A percentile compares a stretch with the other conserved stretches of the same genome.
Conservation (phyloP, 2,329 filamentous ascomycete genomes). For the Fusarium xyrophilum region DNA sequence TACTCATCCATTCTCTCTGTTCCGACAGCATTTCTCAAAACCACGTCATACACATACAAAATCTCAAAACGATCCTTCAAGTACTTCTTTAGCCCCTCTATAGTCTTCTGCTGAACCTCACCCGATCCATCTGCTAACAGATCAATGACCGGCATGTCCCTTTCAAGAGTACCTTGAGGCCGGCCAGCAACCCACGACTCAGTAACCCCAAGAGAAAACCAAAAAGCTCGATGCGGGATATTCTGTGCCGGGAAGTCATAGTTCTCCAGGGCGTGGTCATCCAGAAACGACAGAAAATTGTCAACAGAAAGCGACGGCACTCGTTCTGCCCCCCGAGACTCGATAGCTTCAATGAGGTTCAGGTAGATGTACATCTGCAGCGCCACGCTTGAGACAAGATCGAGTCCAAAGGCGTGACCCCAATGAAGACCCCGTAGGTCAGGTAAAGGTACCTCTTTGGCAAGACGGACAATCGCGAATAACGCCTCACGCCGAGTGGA, state of each 20-base stretch:
- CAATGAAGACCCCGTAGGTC: neutral
- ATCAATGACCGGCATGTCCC: neutral
- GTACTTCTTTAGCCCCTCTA: neutral
- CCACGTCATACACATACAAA: slow-evolving; percentile 1
- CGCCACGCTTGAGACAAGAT: neutral
- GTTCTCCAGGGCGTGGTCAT: neutral
- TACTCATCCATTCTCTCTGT: rapidly evolving
- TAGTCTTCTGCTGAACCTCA: neutral
- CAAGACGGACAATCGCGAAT: neutral
- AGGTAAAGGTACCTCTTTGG: neutral
- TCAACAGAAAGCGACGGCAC: neutral
- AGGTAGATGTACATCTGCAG: neutral
- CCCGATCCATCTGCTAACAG: neutral
- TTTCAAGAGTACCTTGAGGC: rapidly evolving
- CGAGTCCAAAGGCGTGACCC: neutral
- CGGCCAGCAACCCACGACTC: neutral
- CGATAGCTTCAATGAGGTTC: slow-evolving; percentile 11
- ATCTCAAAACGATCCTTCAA: slow-evolving; percentile 12
- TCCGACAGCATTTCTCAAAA: neutral
- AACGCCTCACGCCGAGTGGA: neutral
- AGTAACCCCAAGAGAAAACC: slow-evolving; percentile 1
- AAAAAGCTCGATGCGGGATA: slow-evolving; percentile 7
- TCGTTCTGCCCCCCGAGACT: neutral
- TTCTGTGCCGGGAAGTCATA: slow-evolving; percentile 11
- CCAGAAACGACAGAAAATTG: neutral